Evolutionary conservation across 441 rosid species (phyloP), one percentile per base, ranked within the genome.

Genomic region (Arabidopsis lyrata): DNA sequence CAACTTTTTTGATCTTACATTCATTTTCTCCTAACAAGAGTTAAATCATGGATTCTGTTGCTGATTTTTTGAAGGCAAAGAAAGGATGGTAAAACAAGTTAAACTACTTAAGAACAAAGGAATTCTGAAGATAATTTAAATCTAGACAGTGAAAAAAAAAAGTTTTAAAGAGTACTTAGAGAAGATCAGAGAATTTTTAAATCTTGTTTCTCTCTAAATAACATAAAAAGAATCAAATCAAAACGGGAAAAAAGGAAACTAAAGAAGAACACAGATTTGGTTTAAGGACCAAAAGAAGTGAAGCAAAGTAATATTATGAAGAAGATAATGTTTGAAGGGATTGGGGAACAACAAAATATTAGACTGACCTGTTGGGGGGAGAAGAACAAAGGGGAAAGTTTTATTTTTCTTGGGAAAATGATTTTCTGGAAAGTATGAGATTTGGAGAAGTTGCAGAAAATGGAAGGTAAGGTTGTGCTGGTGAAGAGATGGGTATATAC

Each of bases 361-460:
- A 66, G 66, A 85, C 85, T 83, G 82, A 87, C 88, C 93, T 84
- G 77, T 82, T 60, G 80, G 77, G 83, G 78, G 42, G 53, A 32
- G 76, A 61, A 65, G 72, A 71, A 53, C 81, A 66, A 63, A 58
- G 70, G 24, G 63, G 75, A 58, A 76, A 74, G 59, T 56, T 58
- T 41, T 79, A 71, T 61, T 68, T 82, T 78, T 75, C 81, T 79
- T 72, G 74, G 57, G 81, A 72, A 77, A 77, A 66, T 77, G 84
- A 82, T 73, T 85, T 83, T 85, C 74, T 72, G 77, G 77, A 78
- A 78, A 78, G 77, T 78, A 67, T 78, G 77, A 67, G 70, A 78
- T 61, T 74, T 72, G 77, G 56, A 80, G 80, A 84, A 86, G 83
- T 73, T 85, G 90, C 87, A 82, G 88, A 87, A 88, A 86, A 83